These are phyloP conservation scores for Dryas integrifolia DNA, from an alignment of 331 rosid species.

Conservation along the genomic window DNA sequence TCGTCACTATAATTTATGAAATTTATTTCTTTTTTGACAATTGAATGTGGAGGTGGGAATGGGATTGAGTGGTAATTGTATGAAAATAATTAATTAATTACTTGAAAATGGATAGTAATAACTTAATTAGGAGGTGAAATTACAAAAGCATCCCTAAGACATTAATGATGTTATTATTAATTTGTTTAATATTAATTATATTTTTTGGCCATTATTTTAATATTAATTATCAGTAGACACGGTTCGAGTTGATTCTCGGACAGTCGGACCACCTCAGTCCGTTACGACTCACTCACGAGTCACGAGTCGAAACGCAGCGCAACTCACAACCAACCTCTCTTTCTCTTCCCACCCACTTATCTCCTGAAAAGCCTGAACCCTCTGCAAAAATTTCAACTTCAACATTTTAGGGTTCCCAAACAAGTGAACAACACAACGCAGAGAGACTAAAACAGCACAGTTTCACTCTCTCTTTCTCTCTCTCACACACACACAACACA, in stretches of 20 bases:
- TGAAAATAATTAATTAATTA: too few relatives aligned
- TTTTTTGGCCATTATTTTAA: not conserved
- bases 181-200: too few relatives aligned
- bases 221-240: not conserved
- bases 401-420: not conserved
- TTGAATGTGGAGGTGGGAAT: too few relatives aligned
- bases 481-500: not conserved
- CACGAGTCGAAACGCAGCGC: not conserved
- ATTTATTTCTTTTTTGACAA: too few relatives aligned
- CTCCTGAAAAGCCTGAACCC: not conserved
- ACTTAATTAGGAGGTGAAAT: too few relatives aligned
- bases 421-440: not conserved
- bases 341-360: not conserved
- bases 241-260: not conserved
- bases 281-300: slow-evolving; percentile 9
- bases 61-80: too few relatives aligned
- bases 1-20: too few relatives aligned
- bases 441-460: not conserved
- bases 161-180: too few relatives aligned
- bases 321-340: not conserved
- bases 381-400: not conserved
- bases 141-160: too few relatives aligned
- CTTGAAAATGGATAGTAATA: too few relatives aligned
- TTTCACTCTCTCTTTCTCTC: not conserved
- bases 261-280: not conserved